Conservation (phyloP, 2,329 filamentous ascomycete genomes). For the Lecanicillium sp. region DNA sequence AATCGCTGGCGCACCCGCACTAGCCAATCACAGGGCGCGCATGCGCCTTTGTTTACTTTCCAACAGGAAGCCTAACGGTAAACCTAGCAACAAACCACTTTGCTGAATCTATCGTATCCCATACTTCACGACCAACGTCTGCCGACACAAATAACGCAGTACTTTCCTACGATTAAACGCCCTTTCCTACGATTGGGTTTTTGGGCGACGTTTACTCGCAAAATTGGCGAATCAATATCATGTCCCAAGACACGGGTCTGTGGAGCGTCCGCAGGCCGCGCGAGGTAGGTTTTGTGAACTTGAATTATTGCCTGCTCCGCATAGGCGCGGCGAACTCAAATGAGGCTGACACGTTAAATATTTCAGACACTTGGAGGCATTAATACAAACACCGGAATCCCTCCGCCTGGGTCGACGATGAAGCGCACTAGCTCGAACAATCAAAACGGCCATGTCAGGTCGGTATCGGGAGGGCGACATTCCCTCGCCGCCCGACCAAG, state of each 20-base stretch:
- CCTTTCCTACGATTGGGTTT: no score
- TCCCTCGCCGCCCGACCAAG: conserved; percentile 78
- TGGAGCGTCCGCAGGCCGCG: conserved; percentile 88
- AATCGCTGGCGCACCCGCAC: neutral
- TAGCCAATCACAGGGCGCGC: conserved; percentile 11
- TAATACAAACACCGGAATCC: conserved; percentile 75
- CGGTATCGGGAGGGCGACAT: conserved; percentile 73
- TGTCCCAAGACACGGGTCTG: conserved; percentile 81
- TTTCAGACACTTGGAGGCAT: conserved; percentile 75
- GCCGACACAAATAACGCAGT: no score
- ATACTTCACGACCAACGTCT: no score
- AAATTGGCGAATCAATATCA: conserved; percentile 25
- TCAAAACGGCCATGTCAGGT: conserved; percentile 65
- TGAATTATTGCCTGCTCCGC: neutral
- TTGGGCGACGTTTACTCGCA: neutral
- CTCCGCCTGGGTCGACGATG: conserved; percentile 85
- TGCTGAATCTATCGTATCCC: neutral
- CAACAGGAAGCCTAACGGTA: no score
- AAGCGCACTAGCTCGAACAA: conserved; percentile 69
- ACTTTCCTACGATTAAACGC: no score
- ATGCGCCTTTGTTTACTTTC: conserved; percentile 34
- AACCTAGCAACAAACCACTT: conserved; percentile 26
- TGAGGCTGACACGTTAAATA: conserved; percentile 2
- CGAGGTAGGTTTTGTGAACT: conserved; percentile 55
- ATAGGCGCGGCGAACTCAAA: conserved; percentile 1